A percentile compares a stretch with the other conserved stretches of the same genome.
Conservation (phyloP, 306 rosid genomes). For the Casuarina glauca region DNA sequence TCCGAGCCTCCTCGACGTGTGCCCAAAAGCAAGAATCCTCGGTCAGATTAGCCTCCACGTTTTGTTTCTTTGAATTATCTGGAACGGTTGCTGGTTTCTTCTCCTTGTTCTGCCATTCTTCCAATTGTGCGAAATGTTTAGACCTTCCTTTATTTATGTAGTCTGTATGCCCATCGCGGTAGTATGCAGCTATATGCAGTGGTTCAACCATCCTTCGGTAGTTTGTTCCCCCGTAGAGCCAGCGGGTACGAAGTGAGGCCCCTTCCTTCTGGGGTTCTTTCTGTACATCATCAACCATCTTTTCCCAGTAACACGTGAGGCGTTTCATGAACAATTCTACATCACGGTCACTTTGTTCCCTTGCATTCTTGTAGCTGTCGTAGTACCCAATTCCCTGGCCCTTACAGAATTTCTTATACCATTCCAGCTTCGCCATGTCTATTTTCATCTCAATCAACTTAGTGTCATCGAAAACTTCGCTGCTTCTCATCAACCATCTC, state of each 20-base stretch:
- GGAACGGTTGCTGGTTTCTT: not conserved
- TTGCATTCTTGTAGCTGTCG: conserved; percentile 44
- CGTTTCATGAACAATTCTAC: conserved; percentile 14
- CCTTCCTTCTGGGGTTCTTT: conserved; percentile 52
- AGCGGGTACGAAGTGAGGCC: conserved; percentile 19
- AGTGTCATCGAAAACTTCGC: conserved; percentile 5
- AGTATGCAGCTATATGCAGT: conserved; percentile 52
- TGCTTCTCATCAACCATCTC: not conserved
- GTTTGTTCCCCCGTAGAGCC: conserved; percentile 50
- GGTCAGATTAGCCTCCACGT: conserved; percentile 41
- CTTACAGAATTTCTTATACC: conserved; percentile 54
- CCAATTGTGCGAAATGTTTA: conserved; percentile 39
- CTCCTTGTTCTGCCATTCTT: conserved; percentile 35
- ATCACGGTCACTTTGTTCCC: not conserved
- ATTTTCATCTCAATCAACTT: conserved; percentile 37
- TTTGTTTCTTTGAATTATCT: conserved; percentile 3
- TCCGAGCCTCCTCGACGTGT: conserved; percentile 60
- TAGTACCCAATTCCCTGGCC: conserved; percentile 40
- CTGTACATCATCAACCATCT: conserved; percentile 45
- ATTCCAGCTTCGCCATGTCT: conserved; percentile 56
- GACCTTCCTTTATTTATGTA: conserved; percentile 32
- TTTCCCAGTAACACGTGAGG: conserved; percentile 50
- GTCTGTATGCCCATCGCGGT: conserved; percentile 5
- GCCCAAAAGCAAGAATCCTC: conserved; percentile 84
- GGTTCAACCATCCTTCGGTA: conserved; percentile 75